phyloP scores from a whole-genome alignment of 2,329 filamentous ascomycete genomes.

The Emmonsiellopsis sp. region DNA sequence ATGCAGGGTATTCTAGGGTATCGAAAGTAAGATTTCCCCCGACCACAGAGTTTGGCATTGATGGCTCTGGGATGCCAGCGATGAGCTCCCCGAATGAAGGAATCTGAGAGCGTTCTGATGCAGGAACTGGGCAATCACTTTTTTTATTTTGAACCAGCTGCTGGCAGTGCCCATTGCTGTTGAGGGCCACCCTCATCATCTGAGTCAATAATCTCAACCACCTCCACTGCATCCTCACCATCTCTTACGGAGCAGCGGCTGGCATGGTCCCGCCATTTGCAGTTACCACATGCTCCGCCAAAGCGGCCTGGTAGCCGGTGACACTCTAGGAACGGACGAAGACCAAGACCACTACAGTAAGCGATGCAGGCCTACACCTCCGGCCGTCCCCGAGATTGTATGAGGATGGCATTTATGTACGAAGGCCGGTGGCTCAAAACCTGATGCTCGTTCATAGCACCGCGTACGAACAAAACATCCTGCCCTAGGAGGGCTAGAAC shows the following conservation, averaged over 20 bases:
- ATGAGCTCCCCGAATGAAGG: too few relatives aligned
- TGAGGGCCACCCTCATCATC: neutral
- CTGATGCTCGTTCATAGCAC: neutral
- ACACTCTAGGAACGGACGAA: conserved; percentile 3
- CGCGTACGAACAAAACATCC: conserved; percentile 2
- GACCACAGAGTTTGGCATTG: too few relatives aligned
- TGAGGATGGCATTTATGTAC: conserved; percentile 2
- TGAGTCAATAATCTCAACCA: conserved; percentile 3
- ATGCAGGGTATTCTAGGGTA: too few relatives aligned
- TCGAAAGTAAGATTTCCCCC: too few relatives aligned
- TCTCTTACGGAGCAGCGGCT: conserved; percentile 4
- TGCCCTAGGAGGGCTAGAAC: conserved; percentile 2
- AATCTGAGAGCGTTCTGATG: too few relatives aligned
- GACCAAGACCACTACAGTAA: neutral
- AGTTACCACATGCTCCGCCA: conserved; percentile 6
- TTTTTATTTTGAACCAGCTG: too few relatives aligned
- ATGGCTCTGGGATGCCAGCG: too few relatives aligned
- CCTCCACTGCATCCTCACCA: neutral
- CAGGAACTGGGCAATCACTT: neutral
- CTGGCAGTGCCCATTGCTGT: too few relatives aligned
- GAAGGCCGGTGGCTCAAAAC: neutral
- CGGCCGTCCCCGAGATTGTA: neutral
- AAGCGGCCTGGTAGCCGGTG: conserved; percentile 2
- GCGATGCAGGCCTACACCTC: conserved; percentile 1
- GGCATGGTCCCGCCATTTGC: conserved; percentile 4